These are phyloP conservation scores for Ophiostoma tasmaniense DNA, from an alignment of 2,329 filamentous ascomycete species.

Conservation along the genomic window DNA sequence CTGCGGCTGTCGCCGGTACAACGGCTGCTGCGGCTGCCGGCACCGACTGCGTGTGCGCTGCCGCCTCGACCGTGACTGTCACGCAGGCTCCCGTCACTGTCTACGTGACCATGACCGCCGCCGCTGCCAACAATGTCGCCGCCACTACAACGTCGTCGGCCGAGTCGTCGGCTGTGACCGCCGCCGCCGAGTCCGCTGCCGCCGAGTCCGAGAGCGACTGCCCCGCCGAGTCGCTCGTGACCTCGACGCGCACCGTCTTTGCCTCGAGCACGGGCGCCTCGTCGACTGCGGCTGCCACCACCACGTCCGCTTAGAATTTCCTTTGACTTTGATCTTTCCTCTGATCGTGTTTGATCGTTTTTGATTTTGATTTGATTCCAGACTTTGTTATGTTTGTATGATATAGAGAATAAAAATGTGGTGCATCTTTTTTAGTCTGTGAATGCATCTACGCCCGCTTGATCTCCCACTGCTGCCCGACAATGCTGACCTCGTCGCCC, in stretches of 20 bases:
- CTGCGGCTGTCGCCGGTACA: background rate
- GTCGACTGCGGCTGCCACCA: conserved; percentile 1
- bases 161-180: background rate
- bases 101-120: conserved; percentile 12
- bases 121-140: conserved; percentile 1
- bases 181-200: background rate
- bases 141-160: background rate
- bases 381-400: too few relatives aligned
- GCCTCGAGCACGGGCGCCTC: conserved; percentile 7
- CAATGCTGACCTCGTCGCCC: conserved; percentile 84
- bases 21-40: background rate
- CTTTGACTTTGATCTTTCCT: background rate
- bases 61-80: conserved; percentile 13
- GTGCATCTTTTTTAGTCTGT: background rate
- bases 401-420: background rate
- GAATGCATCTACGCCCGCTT: conserved; percentile 46
- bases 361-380: background rate
- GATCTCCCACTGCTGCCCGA: conserved; percentile 81
- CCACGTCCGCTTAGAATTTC: background rate
- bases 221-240: background rate
- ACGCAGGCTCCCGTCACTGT: conserved; percentile 16
- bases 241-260: background rate
- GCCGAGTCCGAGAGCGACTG: conserved; percentile 1
- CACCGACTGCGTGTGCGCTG: conserved; percentile 9
- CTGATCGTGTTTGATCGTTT: background rate